Conservation (phyloP, 2,329 filamentous ascomycete species). For the Claviceps pusilla region DNA sequence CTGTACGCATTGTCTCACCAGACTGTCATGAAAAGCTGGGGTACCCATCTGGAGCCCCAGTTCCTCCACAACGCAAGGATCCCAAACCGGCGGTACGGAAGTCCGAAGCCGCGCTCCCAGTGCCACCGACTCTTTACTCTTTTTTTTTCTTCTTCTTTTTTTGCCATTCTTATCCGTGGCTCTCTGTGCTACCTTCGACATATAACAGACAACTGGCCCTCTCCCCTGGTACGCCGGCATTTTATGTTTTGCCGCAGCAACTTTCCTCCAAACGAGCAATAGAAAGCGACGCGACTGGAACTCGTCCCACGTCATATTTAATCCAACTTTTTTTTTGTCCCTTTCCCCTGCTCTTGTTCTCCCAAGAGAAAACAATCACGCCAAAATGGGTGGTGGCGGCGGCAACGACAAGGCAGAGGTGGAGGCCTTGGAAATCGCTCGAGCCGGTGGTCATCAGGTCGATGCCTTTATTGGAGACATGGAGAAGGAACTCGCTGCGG, state of each 20-base stretch:
- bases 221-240: not conserved
- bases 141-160: not conserved
- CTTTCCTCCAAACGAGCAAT: not conserved
- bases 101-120: not conserved
- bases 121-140: not conserved
- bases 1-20: not conserved
- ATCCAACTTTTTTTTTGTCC: not conserved
- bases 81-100: not conserved
- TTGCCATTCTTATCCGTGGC: too few species aligned
- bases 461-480: conserved; percentile 26
- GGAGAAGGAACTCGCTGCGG: conserved; percentile 24
- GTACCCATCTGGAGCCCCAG: conserved; percentile 4
- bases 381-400: conserved; percentile 2
- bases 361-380: not conserved
- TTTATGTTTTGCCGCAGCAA: not conserved
- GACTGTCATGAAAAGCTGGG: not conserved
- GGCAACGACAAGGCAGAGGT: conserved; percentile 15
- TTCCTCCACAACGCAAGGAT: conserved; percentile 2
- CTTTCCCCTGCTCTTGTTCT: not conserved
- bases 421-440: conserved; percentile 23
- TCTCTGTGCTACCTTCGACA: too few species aligned
- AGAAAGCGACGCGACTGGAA: not conserved
- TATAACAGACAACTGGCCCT: not conserved
- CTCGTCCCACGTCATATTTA: not conserved
- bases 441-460: conserved; percentile 19